A percentile compares a stretch with the other conserved stretches of the same genome.
phyloP scores from a whole-genome alignment of 2,329 filamentous ascomycete species.

The Penicillium sp. region DNA sequence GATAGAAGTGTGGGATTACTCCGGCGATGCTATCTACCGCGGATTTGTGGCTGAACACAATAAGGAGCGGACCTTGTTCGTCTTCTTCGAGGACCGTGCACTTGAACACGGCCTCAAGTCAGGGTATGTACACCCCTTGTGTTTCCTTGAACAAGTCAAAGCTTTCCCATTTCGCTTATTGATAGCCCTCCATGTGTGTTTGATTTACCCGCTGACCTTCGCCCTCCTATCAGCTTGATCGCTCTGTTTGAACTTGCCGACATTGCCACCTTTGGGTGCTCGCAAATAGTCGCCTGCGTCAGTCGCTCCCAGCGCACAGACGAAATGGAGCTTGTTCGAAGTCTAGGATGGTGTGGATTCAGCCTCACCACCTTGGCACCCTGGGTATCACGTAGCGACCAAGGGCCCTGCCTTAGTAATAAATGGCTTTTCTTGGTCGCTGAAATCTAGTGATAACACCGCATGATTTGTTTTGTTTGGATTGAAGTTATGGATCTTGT shows the following conservation, averaged over 20 bases:
- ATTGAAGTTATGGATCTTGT: neutral
- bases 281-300: conserved; percentile 75
- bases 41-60: conserved; percentile 74
- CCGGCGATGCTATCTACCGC: conserved; percentile 77
- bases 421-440: conserved; percentile 86
- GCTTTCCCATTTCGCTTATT: neutral
- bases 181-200: neutral
- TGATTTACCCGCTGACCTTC: neutral
- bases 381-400: conserved; percentile 58
- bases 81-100: conserved; percentile 77
- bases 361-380: conserved; percentile 75
- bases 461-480: neutral
- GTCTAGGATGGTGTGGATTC: conserved; percentile 91
- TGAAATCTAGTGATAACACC: conserved; percentile 63
- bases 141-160: neutral
- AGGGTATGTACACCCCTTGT: conserved; percentile 60
- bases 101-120: conserved; percentile 78
- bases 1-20: conserved; percentile 65
- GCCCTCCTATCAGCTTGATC: conserved; percentile 62
- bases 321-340: conserved; percentile 67
- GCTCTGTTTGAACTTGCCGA: conserved; percentile 86
- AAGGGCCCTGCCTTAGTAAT: conserved; percentile 65
- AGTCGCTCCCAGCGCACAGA: conserved; percentile 65
- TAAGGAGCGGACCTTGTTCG: conserved; percentile 72
- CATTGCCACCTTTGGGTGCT: conserved; percentile 67